These are phyloP conservation scores for Intubia oerlemansii DNA, from an alignment of 2,329 filamentous ascomycete species.

Conservation along the genomic window DNA sequence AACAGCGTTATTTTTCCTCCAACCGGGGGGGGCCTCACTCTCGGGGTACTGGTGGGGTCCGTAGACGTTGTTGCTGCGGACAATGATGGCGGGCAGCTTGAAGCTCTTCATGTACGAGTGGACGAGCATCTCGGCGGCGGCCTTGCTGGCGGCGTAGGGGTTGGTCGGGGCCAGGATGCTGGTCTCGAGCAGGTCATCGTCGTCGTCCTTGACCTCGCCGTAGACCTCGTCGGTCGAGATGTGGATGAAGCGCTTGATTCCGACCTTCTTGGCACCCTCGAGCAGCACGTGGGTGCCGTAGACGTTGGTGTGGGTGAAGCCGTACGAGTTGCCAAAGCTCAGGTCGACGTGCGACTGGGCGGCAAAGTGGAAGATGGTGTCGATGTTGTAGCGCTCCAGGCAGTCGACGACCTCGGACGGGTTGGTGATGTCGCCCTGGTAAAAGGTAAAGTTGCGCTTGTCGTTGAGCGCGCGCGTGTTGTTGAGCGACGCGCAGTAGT, in stretches of 20 bases:
- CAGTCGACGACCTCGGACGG: constrained; percentile 48
- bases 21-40: constrained; percentile 35
- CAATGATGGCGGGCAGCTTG: constrained; percentile 59
- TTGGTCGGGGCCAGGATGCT: constrained; percentile 63
- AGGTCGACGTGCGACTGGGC: constrained; percentile 72
- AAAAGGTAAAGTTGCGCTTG: constrained; percentile 54
- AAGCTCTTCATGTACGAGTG: constrained; percentile 72
- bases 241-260: constrained; percentile 55
- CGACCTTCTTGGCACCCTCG: constrained; percentile 52
- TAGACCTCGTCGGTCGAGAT: constrained; percentile 76
- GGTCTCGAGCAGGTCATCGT: constrained; percentile 49
- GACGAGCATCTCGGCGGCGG: constrained; percentile 69
- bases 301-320: constrained; percentile 64
- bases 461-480: constrained; percentile 51
- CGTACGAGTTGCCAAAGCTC: constrained; percentile 64
- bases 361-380: constrained; percentile 67
- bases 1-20: no score
- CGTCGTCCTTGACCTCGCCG: constrained; percentile 53
- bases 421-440: constrained; percentile 59
- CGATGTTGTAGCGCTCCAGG: constrained; percentile 49
- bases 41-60: constrained; percentile 70
- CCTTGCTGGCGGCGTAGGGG: constrained; percentile 63
- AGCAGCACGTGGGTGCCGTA: constrained; percentile 68
- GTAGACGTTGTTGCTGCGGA: constrained; percentile 70
- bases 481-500: constrained; percentile 64